Base-by-base conservation (phyloP, 306 rosid species). In the Adenanthera pavonina region DNA sequence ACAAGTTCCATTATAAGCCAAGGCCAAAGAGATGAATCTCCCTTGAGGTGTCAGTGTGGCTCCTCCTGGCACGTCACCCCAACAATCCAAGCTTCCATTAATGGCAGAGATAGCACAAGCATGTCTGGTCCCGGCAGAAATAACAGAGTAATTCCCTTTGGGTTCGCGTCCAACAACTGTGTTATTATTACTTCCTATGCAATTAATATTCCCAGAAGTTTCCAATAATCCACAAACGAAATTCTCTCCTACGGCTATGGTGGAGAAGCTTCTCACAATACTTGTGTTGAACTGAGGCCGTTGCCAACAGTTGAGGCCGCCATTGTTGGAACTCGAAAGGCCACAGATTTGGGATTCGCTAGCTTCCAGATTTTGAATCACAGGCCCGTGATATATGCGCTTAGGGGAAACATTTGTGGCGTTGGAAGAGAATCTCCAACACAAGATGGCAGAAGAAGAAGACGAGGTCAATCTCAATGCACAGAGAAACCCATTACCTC, bases 391-490 rank as follows among this genome's bases (percentile, higher is more conserved):
- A 75, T 95, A 88, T 69, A 95, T 43, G 13, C 84, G 84, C 81
- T 87, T 95, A 9, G 4, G 33, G 17, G 3, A 0, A 76, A 77
- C 69, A 62, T 35, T 68, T 1, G 90, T 67, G 3, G 85, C 88
- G 83, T 86, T 84, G 53, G 73, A 38, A 59, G 94, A 89, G 85
- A 92, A 92, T 84, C 98, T 89, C 99, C 98, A 95, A 85, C 99
- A 95, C 0, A 38, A 75, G 81, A 92, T 30, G 86, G 52, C n/a
- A 6, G 90, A 85, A 20, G 1, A 25, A 19, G 88, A 81, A 53
- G 82, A 46, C 6, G 88, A 80, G 48, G 41, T 5, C 3, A 5
- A 81, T 46, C 64, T 84, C 84, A 93, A 78, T 6, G 85, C 92
- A 67, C 97, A 95, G 1, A 93, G 3, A 68, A 92, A 95, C 10